These are phyloP conservation scores for Musa beccarii DNA, from an alignment of 176 grass and related monocot species.

Conservation along the genomic window DNA sequence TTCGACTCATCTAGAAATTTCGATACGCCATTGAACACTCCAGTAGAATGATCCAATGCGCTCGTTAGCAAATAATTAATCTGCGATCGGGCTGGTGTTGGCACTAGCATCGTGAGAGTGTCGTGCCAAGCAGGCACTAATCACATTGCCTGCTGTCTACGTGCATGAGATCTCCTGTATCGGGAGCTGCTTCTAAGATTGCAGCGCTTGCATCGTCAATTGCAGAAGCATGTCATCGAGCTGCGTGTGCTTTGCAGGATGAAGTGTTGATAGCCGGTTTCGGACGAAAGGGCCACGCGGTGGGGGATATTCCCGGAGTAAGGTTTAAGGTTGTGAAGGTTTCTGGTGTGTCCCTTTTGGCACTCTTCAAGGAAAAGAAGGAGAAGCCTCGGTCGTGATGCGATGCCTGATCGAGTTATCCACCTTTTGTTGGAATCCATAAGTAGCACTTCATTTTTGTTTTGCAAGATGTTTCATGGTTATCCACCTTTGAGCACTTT, in stretches of 20 bases:
- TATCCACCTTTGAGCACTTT: too few species aligned
- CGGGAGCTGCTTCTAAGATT: too few species aligned
- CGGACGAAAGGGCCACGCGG: background rate
- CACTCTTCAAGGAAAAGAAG: background rate
- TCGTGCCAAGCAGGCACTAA: too few species aligned
- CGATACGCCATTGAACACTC: background rate
- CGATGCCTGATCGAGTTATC: background rate
- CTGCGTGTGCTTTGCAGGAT: background rate
- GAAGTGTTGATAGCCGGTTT: conserved; percentile 14
- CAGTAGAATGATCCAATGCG: background rate
- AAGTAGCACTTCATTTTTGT: too few species aligned
- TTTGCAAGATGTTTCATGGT: too few species aligned
- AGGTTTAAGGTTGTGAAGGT: conserved; percentile 18
- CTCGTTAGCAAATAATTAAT: too few species aligned
- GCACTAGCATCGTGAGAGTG: too few species aligned
- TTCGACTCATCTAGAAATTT: background rate
- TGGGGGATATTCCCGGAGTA: conserved; percentile 17
- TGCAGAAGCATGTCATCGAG: background rate
- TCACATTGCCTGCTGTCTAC: too few species aligned
- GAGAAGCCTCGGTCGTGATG: conserved; percentile 9
- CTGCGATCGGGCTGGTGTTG: too few species aligned
- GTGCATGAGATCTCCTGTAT: too few species aligned
- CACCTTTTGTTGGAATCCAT: too few species aligned
- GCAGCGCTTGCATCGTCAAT: too few species aligned
- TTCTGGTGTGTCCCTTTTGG: conserved; percentile 10